A percentile compares a stretch with the other conserved stretches of the same genome.
These are phyloP conservation scores for Microcera coccophila DNA, from an alignment of 2,329 filamentous ascomycete genomes.

Conservation along the genomic window DNA sequence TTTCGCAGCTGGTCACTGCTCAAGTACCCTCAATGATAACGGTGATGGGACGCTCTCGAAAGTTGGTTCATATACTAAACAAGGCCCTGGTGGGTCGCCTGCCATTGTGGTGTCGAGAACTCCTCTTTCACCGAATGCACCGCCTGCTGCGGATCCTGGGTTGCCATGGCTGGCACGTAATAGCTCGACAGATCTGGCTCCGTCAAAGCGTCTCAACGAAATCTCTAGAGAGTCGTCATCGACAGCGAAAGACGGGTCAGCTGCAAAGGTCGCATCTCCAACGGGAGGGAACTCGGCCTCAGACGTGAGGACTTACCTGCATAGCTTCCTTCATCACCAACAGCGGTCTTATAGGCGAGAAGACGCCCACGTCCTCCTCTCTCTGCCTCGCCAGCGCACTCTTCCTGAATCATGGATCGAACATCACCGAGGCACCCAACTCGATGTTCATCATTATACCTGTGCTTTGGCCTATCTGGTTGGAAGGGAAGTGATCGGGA, in stretches of 20 bases:
- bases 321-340: slow-evolving; percentile 14
- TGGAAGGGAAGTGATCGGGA: slow-evolving; percentile 24
- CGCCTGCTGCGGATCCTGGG: slow-evolving; percentile 16
- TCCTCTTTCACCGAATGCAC: slow-evolving; percentile 18
- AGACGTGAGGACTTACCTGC: slow-evolving; percentile 21
- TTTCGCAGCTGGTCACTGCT: slow-evolving; percentile 23
- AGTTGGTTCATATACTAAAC: slow-evolving; percentile 25
- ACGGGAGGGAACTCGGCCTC: neutral
- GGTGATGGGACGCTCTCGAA: slow-evolving; percentile 37
- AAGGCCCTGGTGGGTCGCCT: slow-evolving; percentile 17
- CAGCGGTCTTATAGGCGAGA: slow-evolving; percentile 19
- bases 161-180: too few species aligned
- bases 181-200: too few species aligned
- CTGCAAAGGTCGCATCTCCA: too few species aligned
- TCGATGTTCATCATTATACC: slow-evolving; percentile 26
- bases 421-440: slow-evolving; percentile 12
- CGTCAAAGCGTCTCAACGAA: too few species aligned
- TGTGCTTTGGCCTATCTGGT: slow-evolving; percentile 32
- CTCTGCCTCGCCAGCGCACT: slow-evolving; percentile 19
- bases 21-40: slow-evolving; percentile 37
- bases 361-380: slow-evolving; percentile 23
- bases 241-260: neutral
- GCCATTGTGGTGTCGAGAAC: slow-evolving; percentile 29
- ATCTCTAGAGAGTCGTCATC: too few species aligned
- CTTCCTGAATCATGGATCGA: slow-evolving; percentile 27